A percentile compares a stretch with the other conserved stretches of the same genome.
phyloP scores from a whole-genome alignment of 2,329 filamentous ascomycete species.

The Epichloe sp. region DNA sequence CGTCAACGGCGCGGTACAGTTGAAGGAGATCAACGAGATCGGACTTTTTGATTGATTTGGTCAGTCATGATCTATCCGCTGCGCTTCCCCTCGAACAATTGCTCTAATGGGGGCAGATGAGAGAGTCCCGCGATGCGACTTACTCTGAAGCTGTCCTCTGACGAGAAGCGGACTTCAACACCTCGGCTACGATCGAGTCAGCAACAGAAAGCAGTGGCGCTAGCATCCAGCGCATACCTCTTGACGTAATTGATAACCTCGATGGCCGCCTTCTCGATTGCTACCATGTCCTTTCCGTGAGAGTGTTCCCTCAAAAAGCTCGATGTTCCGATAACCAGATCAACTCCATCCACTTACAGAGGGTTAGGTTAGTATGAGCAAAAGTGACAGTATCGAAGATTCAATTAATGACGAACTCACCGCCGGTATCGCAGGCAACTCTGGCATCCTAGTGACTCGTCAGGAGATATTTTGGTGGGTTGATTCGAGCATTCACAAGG shows the following conservation, averaged over 20 bases:
- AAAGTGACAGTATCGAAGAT: not conserved
- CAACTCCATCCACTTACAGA: slow-evolving; percentile 36
- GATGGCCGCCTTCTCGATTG: slow-evolving; percentile 50
- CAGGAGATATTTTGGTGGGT: not conserved
- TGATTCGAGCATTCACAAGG: not conserved
- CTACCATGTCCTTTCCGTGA: slow-evolving; percentile 81
- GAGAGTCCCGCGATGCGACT: not conserved
- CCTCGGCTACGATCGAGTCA: slow-evolving; percentile 1
- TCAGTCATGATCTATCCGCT: not conserved
- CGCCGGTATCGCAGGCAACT: slow-evolving; percentile 2
- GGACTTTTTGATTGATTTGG: not conserved
- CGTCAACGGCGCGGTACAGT: slow-evolving; percentile 69
- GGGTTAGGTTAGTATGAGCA: not conserved
- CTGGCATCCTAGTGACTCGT: not conserved
- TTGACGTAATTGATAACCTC: slow-evolving; percentile 11
- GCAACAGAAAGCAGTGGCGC: not conserved
- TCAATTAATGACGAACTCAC: not conserved
- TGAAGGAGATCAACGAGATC: slow-evolving; percentile 63
- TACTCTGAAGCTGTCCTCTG: slow-evolving; percentile 63
- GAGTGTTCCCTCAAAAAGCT: slow-evolving; percentile 76
- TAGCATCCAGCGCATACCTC: not conserved
- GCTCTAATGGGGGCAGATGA: not conserved
- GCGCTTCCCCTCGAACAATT: not conserved
- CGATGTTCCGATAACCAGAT: slow-evolving; percentile 56
- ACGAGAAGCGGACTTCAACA: slow-evolving; percentile 32